Conservation (phyloP, 1,139 yeast species). For the Yamadazyma dushanensis region DNA sequence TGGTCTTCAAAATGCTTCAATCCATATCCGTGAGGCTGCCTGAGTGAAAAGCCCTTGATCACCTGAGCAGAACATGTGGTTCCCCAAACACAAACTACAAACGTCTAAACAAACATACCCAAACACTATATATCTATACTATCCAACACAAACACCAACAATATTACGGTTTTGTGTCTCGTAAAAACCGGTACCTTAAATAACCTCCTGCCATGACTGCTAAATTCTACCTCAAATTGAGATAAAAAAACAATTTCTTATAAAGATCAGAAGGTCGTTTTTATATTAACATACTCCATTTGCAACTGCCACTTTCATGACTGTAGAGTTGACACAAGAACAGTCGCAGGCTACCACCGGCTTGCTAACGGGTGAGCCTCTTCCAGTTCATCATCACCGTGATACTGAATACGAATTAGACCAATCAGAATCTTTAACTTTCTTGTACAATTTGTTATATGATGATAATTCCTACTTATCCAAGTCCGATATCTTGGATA, state of each 20-base stretch:
- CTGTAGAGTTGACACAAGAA: conserved; percentile 16
- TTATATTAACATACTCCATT: not conserved
- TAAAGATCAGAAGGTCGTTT: conserved; percentile 1
- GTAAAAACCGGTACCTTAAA: too few species aligned
- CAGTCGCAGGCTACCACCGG: conserved; percentile 10
- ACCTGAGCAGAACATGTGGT: too few species aligned
- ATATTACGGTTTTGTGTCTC: too few species aligned
- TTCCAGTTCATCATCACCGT: conserved; percentile 7
- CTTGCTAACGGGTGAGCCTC: not conserved
- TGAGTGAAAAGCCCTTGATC: conserved; percentile 2
- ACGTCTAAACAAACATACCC: too few species aligned
- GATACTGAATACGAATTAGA: conserved; percentile 39
- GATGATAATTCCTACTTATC: conserved; percentile 37
- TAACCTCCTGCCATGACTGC: too few species aligned
- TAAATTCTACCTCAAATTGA: not conserved
- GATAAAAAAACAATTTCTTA: not conserved
- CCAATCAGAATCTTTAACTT: conserved; percentile 43
- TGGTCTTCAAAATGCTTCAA: too few species aligned
- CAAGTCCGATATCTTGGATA: conserved; percentile 37
- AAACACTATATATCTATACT: too few species aligned
- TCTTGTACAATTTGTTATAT: conserved; percentile 40
- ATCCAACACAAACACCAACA: too few species aligned
- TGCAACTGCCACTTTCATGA: conserved; percentile 8
- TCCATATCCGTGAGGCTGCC: not conserved
- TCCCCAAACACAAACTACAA: too few species aligned